These are phyloP conservation scores for Eimeria necatrix DNA, from an alignment of 169 alveolate genomes.

Conservation along the genomic window DNA sequence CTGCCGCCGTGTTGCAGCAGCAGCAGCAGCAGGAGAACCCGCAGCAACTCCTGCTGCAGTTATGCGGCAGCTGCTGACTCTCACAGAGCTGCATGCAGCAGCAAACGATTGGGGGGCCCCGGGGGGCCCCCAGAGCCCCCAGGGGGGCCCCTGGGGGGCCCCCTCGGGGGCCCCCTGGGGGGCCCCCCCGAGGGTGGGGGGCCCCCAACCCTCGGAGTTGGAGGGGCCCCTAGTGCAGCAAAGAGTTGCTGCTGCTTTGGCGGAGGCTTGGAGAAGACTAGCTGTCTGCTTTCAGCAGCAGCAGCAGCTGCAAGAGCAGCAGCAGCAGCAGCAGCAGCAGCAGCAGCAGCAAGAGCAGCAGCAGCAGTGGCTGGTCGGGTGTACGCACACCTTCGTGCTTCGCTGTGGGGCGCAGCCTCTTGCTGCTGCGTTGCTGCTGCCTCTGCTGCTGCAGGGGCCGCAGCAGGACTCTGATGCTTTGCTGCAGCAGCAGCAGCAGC, in stretches of 20 bases:
- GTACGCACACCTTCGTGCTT: conserved; percentile 30
- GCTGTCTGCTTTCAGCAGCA: neutral
- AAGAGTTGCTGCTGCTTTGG: neutral
- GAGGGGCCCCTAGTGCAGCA: neutral
- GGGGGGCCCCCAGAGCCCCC: neutral
- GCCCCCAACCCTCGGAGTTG: neutral
- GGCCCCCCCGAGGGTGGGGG: too few relatives aligned
- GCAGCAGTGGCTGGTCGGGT: conserved; percentile 4
- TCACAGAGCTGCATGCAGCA: neutral
- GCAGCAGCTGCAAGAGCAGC: too few relatives aligned
- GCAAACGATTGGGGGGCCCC: neutral
- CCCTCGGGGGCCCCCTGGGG: too few relatives aligned
- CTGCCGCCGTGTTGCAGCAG: too few relatives aligned
- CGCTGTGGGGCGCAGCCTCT: conserved; percentile 27
- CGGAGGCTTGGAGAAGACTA: neutral
- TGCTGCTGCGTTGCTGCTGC: conserved; percentile 40
- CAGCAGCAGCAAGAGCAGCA: conserved; percentile 18
- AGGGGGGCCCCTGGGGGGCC: too few relatives aligned
- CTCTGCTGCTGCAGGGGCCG: neutral
- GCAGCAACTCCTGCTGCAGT: too few relatives aligned
- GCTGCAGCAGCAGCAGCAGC: neutral
- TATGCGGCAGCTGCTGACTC: neutral
- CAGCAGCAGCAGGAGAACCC: too few relatives aligned
- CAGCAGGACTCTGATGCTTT: neutral
- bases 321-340: too few relatives aligned